phyloP scores from a whole-genome alignment of 2,329 filamentous ascomycete species.

The Colletotrichum aenigma region DNA sequence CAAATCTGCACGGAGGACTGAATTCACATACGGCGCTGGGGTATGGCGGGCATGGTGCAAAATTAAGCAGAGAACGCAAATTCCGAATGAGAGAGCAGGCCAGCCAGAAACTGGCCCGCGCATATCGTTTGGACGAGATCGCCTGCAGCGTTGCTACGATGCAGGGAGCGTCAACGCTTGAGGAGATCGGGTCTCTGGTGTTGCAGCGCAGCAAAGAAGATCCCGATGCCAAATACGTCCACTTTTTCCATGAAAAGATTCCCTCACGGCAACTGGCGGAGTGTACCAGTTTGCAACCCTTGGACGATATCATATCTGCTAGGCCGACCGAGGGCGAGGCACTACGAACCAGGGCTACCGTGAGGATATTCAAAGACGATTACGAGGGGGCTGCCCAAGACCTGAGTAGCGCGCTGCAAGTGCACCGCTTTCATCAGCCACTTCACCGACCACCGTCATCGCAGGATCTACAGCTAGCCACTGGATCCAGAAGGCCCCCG shows the following conservation, averaged over 20 bases:
- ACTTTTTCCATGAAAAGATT: constrained; percentile 93
- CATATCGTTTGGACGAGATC: constrained; percentile 83
- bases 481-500: constrained; percentile 27
- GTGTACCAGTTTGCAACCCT: constrained; percentile 68
- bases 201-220: constrained; percentile 72
- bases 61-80: constrained; percentile 76
- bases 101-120: constrained; percentile 75
- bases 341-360: constrained; percentile 74
- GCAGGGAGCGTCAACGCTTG: constrained; percentile 78
- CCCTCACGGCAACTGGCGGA: constrained; percentile 75
- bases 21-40: constrained; percentile 40
- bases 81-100: constrained; percentile 83
- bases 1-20: constrained; percentile 52
- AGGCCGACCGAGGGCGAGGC: constrained; percentile 69
- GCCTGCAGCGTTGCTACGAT: constrained; percentile 83
- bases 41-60: constrained; percentile 63
- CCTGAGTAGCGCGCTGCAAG: constrained; percentile 68
- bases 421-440: constrained; percentile 56
- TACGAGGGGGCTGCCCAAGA: constrained; percentile 72
- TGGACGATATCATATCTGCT: constrained; percentile 71
- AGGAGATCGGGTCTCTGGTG: constrained; percentile 77
- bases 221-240: constrained; percentile 82
- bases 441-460: constrained; percentile 50
- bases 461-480: constrained; percentile 51
- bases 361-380: constrained; percentile 78